phyloP scores from a whole-genome alignment of 768 basidiomycete genomes.

The Rhizopogon salebrosus region DNA sequence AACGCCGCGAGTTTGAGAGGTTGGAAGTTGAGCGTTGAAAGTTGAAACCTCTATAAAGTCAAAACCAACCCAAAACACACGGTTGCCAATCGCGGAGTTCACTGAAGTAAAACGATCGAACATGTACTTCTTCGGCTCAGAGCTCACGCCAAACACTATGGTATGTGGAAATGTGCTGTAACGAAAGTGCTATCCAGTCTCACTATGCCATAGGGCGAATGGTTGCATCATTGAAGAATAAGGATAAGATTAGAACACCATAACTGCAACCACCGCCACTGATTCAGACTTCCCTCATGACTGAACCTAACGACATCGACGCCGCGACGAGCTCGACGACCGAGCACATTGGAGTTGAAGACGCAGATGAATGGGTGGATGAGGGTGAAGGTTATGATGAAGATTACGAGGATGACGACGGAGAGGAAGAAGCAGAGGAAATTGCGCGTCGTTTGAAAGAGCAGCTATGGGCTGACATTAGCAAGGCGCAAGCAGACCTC shows the following conservation, averaged over 20 bases:
- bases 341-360: neutral
- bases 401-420: slow-evolving; percentile 54
- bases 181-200: neutral
- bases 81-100: slow-evolving; percentile 11
- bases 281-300: neutral
- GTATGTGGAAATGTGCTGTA: neutral
- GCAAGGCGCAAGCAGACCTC: slow-evolving; percentile 51
- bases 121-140: neutral
- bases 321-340: neutral
- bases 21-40: neutral
- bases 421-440: slow-evolving; percentile 66
- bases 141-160: neutral
- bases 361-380: slow-evolving; percentile 32
- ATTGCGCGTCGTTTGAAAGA: slow-evolving; percentile 72
- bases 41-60: neutral
- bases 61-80: slow-evolving; percentile 3
- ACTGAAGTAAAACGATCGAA: slow-evolving; percentile 17
- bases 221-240: neutral
- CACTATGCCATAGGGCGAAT: neutral
- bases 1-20: neutral
- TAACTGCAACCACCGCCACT: neutral
- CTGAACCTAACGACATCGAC: neutral
- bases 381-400: slow-evolving; percentile 42
- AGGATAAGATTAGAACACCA: neutral
- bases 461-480: slow-evolving; percentile 74